Evolutionary conservation across 1,139 yeast species (phyloP).

Genomic region (Protomyces gravidus): DNA sequence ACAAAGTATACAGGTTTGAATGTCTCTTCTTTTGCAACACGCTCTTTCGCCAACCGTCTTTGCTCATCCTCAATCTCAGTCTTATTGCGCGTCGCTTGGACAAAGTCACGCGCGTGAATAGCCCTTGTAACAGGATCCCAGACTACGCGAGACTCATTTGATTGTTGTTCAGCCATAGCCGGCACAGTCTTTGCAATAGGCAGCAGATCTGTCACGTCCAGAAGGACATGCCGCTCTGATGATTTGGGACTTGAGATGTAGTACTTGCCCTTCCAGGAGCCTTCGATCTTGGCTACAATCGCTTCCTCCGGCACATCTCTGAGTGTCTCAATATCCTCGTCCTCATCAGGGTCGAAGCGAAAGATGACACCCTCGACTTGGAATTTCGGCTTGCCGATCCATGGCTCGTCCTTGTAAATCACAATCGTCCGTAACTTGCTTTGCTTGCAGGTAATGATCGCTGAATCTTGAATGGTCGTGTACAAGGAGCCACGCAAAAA

Average conservation of each 20-base stretch:
- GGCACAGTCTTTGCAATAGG: slow-evolving; percentile 27
- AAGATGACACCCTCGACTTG: slow-evolving; percentile 48
- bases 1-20: slow-evolving; percentile 27
- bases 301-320: slow-evolving; percentile 40
- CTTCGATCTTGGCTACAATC: slow-evolving; percentile 27
- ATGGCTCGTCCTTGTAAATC: slow-evolving; percentile 70
- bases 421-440: slow-evolving; percentile 50
- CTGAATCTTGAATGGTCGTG: slow-evolving; percentile 66
- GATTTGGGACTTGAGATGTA: slow-evolving; percentile 19
- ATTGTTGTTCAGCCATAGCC: slow-evolving; percentile 61
- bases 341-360: slow-evolving; percentile 53
- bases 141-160: slow-evolving; percentile 63
- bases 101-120: slow-evolving; percentile 55
- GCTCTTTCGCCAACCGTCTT: slow-evolving; percentile 60
- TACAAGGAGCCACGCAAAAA: slow-evolving; percentile 62
- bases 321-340: slow-evolving; percentile 52
- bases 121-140: slow-evolving; percentile 72
- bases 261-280: slow-evolving; percentile 28
- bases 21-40: slow-evolving; percentile 43
- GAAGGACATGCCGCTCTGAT: slow-evolving; percentile 22
- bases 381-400: slow-evolving; percentile 63
- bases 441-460: slow-evolving; percentile 48
- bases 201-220: slow-evolving; percentile 26
- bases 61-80: slow-evolving; percentile 61
- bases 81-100: slow-evolving; percentile 58